Conservation (phyloP, 257 asterid genomes). For the Echium plantagineum region DNA sequence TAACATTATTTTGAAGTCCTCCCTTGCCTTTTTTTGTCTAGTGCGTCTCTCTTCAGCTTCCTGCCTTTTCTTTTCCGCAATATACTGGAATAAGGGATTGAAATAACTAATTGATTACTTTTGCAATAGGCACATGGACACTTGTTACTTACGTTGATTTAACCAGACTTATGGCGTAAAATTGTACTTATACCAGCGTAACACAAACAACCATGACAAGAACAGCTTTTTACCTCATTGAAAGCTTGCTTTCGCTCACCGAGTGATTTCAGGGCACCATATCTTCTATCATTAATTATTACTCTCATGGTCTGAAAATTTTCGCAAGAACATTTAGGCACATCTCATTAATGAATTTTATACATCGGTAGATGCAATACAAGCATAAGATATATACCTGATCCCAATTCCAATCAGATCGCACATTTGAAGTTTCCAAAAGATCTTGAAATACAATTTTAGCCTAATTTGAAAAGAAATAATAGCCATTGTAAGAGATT, state of each 20-base stretch:
- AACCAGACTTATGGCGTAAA: constrained; percentile 4
- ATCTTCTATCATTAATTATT: constrained; percentile 73
- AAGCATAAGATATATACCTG: constrained; percentile 38
- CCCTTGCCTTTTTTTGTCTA: constrained; percentile 68
- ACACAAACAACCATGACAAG: constrained; percentile 10
- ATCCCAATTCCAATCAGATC: constrained; percentile 93
- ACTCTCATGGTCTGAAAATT: constrained; percentile 73
- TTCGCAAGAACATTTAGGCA: constrained; percentile 9
- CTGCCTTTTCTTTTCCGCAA: constrained; percentile 64
- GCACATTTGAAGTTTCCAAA: constrained; percentile 63
- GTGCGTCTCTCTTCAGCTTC: constrained; percentile 87
- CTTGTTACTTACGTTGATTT: constrained; percentile 1
- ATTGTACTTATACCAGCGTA: background rate
- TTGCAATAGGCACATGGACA: constrained; percentile 12
- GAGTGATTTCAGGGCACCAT: constrained; percentile 69
- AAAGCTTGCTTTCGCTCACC: constrained; percentile 90
- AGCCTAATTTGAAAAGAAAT: constrained; percentile 50
- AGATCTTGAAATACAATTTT: constrained; percentile 73
- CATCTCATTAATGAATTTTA: background rate
- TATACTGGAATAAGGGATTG: constrained; percentile 42
- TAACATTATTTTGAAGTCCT: constrained; percentile 75
- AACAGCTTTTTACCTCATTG: constrained; percentile 52
- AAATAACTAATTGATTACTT: background rate
- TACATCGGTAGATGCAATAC: background rate
- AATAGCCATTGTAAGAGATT: constrained; percentile 3